Evolutionary conservation across 306 rosid genomes (phyloP), one percentile per base, ranked within the genome.

Genomic region (Cucurbita moschata): DNA sequence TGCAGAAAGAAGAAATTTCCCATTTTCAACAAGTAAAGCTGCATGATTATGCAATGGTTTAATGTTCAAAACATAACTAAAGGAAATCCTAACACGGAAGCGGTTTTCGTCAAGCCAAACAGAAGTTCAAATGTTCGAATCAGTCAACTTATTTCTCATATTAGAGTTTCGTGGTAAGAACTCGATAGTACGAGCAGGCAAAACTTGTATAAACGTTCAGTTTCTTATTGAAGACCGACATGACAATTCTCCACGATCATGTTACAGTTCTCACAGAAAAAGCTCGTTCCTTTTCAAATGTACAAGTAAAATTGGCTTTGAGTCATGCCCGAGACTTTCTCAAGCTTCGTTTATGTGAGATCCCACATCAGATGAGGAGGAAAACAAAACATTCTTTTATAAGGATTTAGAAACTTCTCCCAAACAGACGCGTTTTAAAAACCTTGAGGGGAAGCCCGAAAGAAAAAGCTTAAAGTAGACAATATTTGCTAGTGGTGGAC

Each of bases 1-100:
- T 1, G 98, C 98, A 79, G 96, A 90, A 50, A 92, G 91, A 76
- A 92, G 98, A 84, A 92, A 92, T 81, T 92, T 92, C 15, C 98
- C 98, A 76, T 85, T 92, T 78, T 92, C 98, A 74, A 90, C 96
- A 38, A 87, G 88, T 78, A 92, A 79, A 42, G 92, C 96, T 92
- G 89, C 83, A 78, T 19, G 30, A 62, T 76, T 75, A 76, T 71
- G 57, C 72, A 50, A 51, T 60, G 75, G 35, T 79, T 80, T 72
- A 65, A 13, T 26, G 12, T 70, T 70, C 5, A 70, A 35, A 30
- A 50, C 15, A 69, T 21, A 49, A 49, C 42, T 69, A 4, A 49
- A 14, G 23, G 9, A 68, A 68, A 68, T 8, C 7, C 4, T 13
- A 23, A 69, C 21, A 30, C 14, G 0, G 19, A 19, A 69, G 43